Evolutionary conservation across 345 rosid species (phyloP).

Genomic region (Noccaea caerulescens): DNA sequence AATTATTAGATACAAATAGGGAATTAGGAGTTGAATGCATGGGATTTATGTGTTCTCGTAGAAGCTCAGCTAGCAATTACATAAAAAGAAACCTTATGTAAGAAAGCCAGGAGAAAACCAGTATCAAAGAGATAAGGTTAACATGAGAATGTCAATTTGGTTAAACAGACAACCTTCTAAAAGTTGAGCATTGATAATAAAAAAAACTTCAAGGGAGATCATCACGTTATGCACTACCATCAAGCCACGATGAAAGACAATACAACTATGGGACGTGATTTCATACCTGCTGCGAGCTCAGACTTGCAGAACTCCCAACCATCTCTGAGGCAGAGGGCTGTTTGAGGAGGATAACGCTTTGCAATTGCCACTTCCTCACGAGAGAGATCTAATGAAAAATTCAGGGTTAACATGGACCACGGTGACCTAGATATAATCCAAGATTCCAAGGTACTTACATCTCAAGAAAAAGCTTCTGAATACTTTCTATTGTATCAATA

Average conservation of each 20-base stretch:
- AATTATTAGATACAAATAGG: conserved; percentile 11
- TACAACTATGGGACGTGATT: conserved; percentile 34
- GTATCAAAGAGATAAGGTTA: conserved; percentile 1
- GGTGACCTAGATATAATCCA: conserved; percentile 16
- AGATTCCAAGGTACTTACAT: not conserved
- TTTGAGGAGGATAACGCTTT: conserved; percentile 81
- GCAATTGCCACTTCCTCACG: conserved; percentile 84
- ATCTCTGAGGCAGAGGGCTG: conserved; percentile 88
- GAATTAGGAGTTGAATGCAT: not conserved
- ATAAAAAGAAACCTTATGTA: conserved; percentile 12
- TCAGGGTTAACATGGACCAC: conserved; percentile 25
- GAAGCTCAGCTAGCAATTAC: conserved; percentile 22
- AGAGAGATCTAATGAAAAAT: conserved; percentile 68
- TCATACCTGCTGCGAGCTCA: conserved; percentile 80
- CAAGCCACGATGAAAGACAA: conserved; percentile 26
- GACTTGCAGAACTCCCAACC: conserved; percentile 97
- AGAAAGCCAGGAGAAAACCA: conserved; percentile 16
- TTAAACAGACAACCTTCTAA: conserved; percentile 9
- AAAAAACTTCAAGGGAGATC: conserved; percentile 20
- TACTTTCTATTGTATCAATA: conserved; percentile 2
- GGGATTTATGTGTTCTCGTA: conserved; percentile 5
- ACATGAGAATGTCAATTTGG: conserved; percentile 12
- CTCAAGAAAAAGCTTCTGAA: conserved; percentile 17
- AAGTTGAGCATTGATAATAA: conserved; percentile 4
- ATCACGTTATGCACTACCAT: conserved; percentile 23